These are phyloP conservation scores for Bacidia rubella DNA, from an alignment of 495 filamentous ascomycete genomes.

Conservation along the genomic window DNA sequence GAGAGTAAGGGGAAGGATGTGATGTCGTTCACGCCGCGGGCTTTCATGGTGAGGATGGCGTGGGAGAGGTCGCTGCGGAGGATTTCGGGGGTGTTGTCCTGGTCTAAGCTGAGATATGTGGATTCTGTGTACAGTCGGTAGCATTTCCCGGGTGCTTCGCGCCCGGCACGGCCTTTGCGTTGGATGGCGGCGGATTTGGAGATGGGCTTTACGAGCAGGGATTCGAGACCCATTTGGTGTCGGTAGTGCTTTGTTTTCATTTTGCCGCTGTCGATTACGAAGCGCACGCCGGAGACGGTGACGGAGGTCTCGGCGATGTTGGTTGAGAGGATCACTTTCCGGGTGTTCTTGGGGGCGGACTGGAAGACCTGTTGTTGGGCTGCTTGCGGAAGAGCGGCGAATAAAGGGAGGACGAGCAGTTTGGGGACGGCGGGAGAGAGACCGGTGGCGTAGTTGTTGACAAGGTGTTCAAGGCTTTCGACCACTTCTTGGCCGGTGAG, in stretches of 20 bases:
- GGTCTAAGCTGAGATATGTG: constrained; percentile 55
- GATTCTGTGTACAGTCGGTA: constrained; percentile 80
- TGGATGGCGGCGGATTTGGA: constrained; percentile 91
- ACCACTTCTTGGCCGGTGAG: constrained; percentile 90
- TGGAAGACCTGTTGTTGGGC: constrained; percentile 79
- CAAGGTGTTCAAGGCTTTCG: constrained; percentile 61
- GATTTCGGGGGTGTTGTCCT: constrained; percentile 75
- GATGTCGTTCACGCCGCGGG: constrained; percentile 73
- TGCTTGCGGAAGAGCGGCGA: constrained; percentile 57
- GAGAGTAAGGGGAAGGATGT: constrained; percentile 77
- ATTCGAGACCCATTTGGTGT: constrained; percentile 72
- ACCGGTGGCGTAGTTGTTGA: constrained; percentile 61
- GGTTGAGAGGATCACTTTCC: constrained; percentile 85
- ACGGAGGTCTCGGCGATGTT: constrained; percentile 98
- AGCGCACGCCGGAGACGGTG: constrained; percentile 84
- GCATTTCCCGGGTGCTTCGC: constrained; percentile 84
- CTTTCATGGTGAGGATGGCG: constrained; percentile 87
- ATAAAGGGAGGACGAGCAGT: constrained; percentile 54
- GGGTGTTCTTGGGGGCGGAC: constrained; percentile 55
- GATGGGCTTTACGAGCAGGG: constrained; percentile 78
- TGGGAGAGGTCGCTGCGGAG: constrained; percentile 75
- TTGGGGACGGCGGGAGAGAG: constrained; percentile 66
- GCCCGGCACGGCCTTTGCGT: constrained; percentile 78
- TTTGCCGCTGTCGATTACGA: constrained; percentile 87
- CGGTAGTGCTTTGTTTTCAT: constrained; percentile 90